Base-by-base conservation (phyloP, 2,329 filamentous ascomycete species). In the Colletotrichum cereale region DNA sequence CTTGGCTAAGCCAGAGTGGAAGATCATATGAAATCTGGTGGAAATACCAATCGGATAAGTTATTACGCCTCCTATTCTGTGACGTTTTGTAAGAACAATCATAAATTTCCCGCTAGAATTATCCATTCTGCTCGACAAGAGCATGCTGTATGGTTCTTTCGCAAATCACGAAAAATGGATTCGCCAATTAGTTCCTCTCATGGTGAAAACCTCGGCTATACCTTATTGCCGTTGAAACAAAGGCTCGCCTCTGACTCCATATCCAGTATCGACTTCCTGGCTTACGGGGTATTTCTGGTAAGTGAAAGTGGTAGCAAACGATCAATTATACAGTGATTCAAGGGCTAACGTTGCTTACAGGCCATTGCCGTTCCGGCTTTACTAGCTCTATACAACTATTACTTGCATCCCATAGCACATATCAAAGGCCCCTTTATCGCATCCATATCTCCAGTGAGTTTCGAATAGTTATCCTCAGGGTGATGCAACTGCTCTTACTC, bases 391-490 rank as follows among this genome's bases (percentile, higher is more conserved):
- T 68, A 68, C 24, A 68, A 68, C 34, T 64, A 58, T 14, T 68
- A 56, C 8, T 18, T 68, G 0, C 66, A 68, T 26, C 66, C 60
- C 3, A 42, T 68, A 18, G 38, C 66, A 1, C 66, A 68, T 21
- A 34, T 68, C 1, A 64, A 44, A 40, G 66, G 66, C 1, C 66
- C 60, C 0, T 68, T 68, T 0, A 63, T 64, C 50, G 66, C 66
- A 3, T 18, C 50, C 0, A 58, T 68, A 57, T 63, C 66, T 3
- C 66, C 66, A 0, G 66, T 64, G 53, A 1, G 40, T 8, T 18
- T 11, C 6, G 7, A 5, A 50, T 50, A 5, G 21, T 5, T 18
- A 1, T 3, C 12, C 2, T 18, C 6, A 18, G 21, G 21, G 14
- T 2, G 16, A 1, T 1, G 21, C 21, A 5, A 4, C 36, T 5